Evolutionary conservation across 352 stramenopile genomes (phyloP), one percentile per base, ranked within the genome.

Genomic region (Phytophthora tentaculata): DNA sequence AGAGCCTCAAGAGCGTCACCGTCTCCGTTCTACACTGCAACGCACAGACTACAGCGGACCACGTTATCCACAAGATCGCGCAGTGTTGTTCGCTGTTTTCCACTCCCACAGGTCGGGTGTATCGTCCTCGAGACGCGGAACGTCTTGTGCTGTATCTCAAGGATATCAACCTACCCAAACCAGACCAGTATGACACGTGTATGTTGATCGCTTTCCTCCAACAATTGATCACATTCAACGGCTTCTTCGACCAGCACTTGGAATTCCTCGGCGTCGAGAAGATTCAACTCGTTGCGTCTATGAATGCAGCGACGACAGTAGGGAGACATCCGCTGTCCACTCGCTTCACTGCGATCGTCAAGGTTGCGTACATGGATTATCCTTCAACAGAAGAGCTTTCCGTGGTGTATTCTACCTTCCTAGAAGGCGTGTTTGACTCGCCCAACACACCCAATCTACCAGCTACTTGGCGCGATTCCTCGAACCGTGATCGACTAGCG

Each of bases 141-240:
- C 79, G 91, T 6, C 81, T 99, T 0, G 94, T 99, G 26, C 75
- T 99, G 1, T 98, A 98, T 71, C 79, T 99, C 23, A 98, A 98
- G 71, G 95, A 99, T 61, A 98, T 99, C 67, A 98, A 99, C 64
- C 71, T 99, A 51, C 93, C 96, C 5, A 97, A 96, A 43, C 95
- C 95, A 0, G 96, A 99, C 61, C 85, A 95, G 71, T 99, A 98
- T 72, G 91, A 98, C 64, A 99, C 96, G 45, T 98, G 96, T 73
- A 97, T 98, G 90, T 82, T 99, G 20, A 97, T 99, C 24, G 94
- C 95, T 5, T 99, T 99, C 71, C 77, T 99, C 3, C 96, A 99
- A 74, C 96, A 98, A 71, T 70, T 99, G 20, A 79, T 98, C 57
- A 98, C 96, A 0, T 98, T 98, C 66, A 88, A 95, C 22, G 96